Conservation (phyloP, 441 rosid genomes). For the Corymbia citriodora region DNA sequence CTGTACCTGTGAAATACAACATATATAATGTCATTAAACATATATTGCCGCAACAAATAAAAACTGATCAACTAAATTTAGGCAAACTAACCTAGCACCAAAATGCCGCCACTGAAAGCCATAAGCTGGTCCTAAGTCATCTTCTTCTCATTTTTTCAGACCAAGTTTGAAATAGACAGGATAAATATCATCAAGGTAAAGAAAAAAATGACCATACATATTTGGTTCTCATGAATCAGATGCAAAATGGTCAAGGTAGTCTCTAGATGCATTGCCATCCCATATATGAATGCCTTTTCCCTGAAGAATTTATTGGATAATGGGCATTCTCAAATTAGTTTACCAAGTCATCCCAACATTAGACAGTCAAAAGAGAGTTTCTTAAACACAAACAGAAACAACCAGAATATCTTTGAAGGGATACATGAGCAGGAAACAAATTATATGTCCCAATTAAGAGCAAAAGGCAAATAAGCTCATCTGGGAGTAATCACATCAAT, state of each 20-base stretch:
- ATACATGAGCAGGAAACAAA: not conserved
- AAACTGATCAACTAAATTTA: not conserved
- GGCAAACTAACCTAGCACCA: constrained; percentile 60
- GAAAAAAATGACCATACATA: not conserved
- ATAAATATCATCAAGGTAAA: not conserved
- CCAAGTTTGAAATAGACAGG: constrained; percentile 38
- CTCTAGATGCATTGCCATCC: constrained; percentile 89
- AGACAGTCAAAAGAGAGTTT: not conserved
- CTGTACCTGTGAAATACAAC: constrained; percentile 37
- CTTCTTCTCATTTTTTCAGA: constrained; percentile 61
- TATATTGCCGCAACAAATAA: not conserved
- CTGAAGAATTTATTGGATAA: too few species aligned
- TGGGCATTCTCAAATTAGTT: not conserved
- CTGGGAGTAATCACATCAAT: not conserved
- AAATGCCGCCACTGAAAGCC: constrained; percentile 95
- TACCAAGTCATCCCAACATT: not conserved
- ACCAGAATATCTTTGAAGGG: not conserved
- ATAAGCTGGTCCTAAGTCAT: constrained; percentile 79
- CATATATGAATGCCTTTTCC: constrained; percentile 36
- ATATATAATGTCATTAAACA: not conserved
- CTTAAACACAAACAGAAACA: not conserved
- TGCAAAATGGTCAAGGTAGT: constrained; percentile 54
- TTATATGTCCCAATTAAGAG: not conserved
- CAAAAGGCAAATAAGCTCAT: not conserved
- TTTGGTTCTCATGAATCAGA: not conserved